Conservation (phyloP, 768 basidiomycete species). For the Rhizopogon vesiculosus region DNA sequence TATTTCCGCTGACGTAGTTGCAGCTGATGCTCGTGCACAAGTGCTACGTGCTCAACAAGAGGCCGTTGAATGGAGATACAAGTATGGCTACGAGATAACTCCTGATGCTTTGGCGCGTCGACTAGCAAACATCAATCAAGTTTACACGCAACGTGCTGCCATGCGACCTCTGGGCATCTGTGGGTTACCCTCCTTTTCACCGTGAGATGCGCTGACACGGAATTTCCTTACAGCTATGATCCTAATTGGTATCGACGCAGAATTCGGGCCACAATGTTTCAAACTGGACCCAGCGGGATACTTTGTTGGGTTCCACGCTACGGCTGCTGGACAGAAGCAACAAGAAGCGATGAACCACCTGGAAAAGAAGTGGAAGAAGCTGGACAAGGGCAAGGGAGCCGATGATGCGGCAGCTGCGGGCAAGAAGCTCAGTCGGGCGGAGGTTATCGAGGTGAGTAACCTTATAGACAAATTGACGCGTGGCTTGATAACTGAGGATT, state of each 20-base stretch:
- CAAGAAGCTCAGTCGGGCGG: conserved; percentile 62
- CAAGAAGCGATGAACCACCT: conserved; percentile 98
- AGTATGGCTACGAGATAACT: conserved; percentile 97
- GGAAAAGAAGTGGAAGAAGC: conserved; percentile 98
- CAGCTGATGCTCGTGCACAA: conserved; percentile 92
- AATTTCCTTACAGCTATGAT: conserved; percentile 71
- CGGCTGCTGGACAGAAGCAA: conserved; percentile 93
- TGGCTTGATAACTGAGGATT: conserved; percentile 1
- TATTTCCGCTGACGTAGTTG: background rate
- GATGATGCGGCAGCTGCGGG: conserved; percentile 78
- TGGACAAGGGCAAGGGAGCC: conserved; percentile 71
- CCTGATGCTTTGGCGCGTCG: conserved; percentile 93
- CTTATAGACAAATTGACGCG: background rate
- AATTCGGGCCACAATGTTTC: conserved; percentile 94
- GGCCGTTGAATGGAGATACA: conserved; percentile 91
- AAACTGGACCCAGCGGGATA: conserved; percentile 99
- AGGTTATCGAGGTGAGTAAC: conserved; percentile 82
- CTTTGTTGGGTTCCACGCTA: conserved; percentile 97
- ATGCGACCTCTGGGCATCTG: conserved; percentile 97
- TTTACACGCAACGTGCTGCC: conserved; percentile 94
- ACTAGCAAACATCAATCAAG: conserved; percentile 97
- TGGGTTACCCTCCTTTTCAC: conserved; percentile 33
- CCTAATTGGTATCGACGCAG: conserved; percentile 87
- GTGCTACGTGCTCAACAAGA: conserved; percentile 82
- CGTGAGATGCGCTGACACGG: background rate